Evolutionary conservation across 176 grass and related monocot species (phyloP), one percentile per base, ranked within the genome.

Genomic region (Miscanthus lutarioriparius): DNA sequence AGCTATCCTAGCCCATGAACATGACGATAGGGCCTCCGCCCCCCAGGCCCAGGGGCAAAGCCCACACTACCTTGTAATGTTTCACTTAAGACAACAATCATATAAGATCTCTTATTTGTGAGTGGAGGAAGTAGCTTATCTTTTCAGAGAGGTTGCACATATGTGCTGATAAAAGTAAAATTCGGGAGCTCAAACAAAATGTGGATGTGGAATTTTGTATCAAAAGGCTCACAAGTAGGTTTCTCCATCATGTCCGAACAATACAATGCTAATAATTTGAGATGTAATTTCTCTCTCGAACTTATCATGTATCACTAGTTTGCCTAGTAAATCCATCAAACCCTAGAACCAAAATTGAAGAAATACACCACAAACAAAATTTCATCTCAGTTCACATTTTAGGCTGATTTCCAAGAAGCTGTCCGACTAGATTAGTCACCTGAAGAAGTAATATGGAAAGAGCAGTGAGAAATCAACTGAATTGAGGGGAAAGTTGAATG

Each of bases 371-470:
- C 2, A 1, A 4, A 32, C 16, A 28, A 20, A 78, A 25, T 25
- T 72, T 3, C 66, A 63, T 79, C 54, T 49, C 68, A 33, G 37
- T n/a, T 92, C 76, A 95, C 90, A 83, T 87, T 37, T 89, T 86
- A 33, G 88, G 90, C 48, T 74, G 76, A 80, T 88, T 95, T 26
- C 91, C 88, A 33, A 95, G 90, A 36, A 96, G 69, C 35, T 91
- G 88, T 13, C 93, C 91, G 1, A 96, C 83, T 83, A 96, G 74
- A 85, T 87, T 91, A 40, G 91, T 91, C 16, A 92, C 90, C 86
- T 91, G 82, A 85, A 92, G 69, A 62, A 72, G 7, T 5, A 62
- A 58, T 25, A 70, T 13, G 79, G 77, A 36, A 75, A 65, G 11
- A 66, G 83, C 23, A 75, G 33, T 85, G 41, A 88, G 67, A 62